A percentile compares a stretch with the other conserved stretches of the same genome.
Conservation (phyloP, 164 flowering plant species). For the Chimonanthus salicifolius region DNA sequence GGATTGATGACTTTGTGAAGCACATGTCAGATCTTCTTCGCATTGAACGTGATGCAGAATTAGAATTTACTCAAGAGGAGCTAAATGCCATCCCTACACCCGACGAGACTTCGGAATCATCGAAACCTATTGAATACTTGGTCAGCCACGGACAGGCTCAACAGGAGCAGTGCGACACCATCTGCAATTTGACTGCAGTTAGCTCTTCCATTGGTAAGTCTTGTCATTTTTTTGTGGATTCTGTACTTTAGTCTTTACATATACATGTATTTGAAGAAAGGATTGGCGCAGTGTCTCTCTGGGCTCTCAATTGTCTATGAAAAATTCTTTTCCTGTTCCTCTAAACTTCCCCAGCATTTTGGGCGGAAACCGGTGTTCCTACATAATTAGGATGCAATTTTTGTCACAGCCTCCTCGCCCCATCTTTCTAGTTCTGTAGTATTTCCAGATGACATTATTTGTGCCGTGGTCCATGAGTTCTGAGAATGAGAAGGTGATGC, state of each 20-base stretch:
- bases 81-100: constrained; percentile 75
- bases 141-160: constrained; percentile 89
- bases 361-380: too few relatives aligned
- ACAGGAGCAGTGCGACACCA: constrained; percentile 92
- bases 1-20: constrained; percentile 64
- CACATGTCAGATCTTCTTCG: constrained; percentile 72
- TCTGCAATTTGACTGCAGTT: constrained; percentile 72
- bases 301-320: too few relatives aligned
- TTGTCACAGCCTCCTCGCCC: too few relatives aligned
- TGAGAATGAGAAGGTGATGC: too few relatives aligned
- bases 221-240: background rate
- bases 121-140: constrained; percentile 76
- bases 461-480: too few relatives aligned
- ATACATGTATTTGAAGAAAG: background rate
- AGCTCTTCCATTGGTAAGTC: constrained; percentile 72
- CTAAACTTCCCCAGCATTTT: too few relatives aligned
- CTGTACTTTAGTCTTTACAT: background rate
- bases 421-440: too few relatives aligned
- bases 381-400: too few relatives aligned
- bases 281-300: too few relatives aligned
- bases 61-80: constrained; percentile 91
- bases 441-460: too few relatives aligned
- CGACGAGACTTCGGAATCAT: constrained; percentile 39
- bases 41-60: constrained; percentile 83
- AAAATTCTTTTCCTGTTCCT: too few relatives aligned